Conservation (phyloP, 2,329 filamentous ascomycete genomes). For the Colletotrichum godetiae region DNA sequence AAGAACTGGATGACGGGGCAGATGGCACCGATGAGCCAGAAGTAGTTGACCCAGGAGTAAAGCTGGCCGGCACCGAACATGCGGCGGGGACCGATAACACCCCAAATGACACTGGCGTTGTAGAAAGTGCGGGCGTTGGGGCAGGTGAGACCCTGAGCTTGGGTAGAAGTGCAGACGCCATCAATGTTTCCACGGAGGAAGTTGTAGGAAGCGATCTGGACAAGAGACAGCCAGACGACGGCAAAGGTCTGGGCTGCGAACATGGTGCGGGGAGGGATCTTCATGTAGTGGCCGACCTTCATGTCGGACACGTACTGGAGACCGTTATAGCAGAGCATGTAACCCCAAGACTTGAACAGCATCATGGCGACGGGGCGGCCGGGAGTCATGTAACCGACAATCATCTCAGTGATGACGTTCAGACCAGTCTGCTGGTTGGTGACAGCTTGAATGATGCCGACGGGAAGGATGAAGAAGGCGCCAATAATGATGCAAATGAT, state of each 20-base stretch:
- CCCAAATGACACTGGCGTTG: slow-evolving; percentile 71
- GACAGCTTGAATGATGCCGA: slow-evolving; percentile 59
- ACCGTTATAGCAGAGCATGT: slow-evolving; percentile 59
- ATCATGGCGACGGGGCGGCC: slow-evolving; percentile 61
- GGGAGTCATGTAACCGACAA: slow-evolving; percentile 60
- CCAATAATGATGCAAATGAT: slow-evolving; percentile 54
- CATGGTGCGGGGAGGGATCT: slow-evolving; percentile 61
- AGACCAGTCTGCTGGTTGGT: slow-evolving; percentile 60
- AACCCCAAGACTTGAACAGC: slow-evolving; percentile 60
- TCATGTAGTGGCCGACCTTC: slow-evolving; percentile 66
- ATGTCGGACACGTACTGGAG: slow-evolving; percentile 60
- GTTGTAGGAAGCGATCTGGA: slow-evolving; percentile 52
- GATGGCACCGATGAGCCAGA: slow-evolving; percentile 62
- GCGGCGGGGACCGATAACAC: slow-evolving; percentile 60
- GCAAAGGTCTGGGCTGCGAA: slow-evolving; percentile 57
- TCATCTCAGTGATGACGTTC: slow-evolving; percentile 61
- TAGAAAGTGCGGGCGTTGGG: slow-evolving; percentile 70
- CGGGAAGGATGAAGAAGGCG: slow-evolving; percentile 53
- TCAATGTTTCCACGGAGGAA: slow-evolving; percentile 59
- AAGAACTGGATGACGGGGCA: slow-evolving; percentile 62
- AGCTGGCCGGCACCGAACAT: slow-evolving; percentile 53
- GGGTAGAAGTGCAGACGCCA: slow-evolving; percentile 60
- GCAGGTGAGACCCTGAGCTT: slow-evolving; percentile 65
- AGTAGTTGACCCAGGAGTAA: slow-evolving; percentile 63
- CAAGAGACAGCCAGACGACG: slow-evolving; percentile 52